A percentile compares a stretch with the other conserved stretches of the same genome.
phyloP scores from a whole-genome alignment of 163 green algal species.

The Scenedesmus sp. region DNA sequence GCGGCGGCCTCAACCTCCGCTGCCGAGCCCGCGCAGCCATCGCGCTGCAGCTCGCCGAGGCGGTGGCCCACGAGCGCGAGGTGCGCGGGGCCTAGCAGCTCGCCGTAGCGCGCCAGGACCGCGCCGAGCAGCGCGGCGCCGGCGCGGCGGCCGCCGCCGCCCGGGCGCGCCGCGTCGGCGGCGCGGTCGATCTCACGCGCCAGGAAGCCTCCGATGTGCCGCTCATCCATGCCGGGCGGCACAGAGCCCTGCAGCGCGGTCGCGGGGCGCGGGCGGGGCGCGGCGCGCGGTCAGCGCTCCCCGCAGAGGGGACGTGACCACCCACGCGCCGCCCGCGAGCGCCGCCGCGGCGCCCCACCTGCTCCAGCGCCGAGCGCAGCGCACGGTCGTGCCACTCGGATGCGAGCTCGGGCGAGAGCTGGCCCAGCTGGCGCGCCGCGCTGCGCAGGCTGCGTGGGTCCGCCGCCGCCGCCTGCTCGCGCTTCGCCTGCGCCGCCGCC shows the following conservation, averaged over 20 bases:
- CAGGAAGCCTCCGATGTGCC: constrained; percentile 31
- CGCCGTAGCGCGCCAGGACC: background rate
- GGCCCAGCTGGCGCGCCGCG: constrained; percentile 34
- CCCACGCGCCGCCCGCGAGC: no score
- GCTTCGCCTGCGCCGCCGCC: background rate
- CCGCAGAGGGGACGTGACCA: no score
- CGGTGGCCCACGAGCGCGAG: background rate
- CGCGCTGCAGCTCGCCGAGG: constrained; percentile 25
- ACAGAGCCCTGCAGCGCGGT: background rate
- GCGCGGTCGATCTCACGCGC: constrained; percentile 26
- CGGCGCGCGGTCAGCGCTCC: no score
- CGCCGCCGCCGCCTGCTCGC: no score
- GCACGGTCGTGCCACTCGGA: constrained; percentile 38
- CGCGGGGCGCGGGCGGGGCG: no score
- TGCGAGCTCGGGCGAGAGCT: constrained; percentile 36
- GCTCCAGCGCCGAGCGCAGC: constrained; percentile 1
- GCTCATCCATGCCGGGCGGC: background rate
- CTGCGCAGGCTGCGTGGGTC: no score
- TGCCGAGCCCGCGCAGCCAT: background rate
- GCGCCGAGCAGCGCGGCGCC: constrained; percentile 1
- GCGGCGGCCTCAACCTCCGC: constrained; percentile 9
- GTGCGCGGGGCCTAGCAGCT: constrained; percentile 7
- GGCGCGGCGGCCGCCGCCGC: constrained; percentile 20
- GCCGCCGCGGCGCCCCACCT: constrained; percentile 7
- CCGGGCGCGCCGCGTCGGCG: background rate